These are phyloP conservation scores for Rhipidocladum racemiflorum DNA, from an alignment of 176 grass and related monocot genomes.

Conservation along the genomic window DNA sequence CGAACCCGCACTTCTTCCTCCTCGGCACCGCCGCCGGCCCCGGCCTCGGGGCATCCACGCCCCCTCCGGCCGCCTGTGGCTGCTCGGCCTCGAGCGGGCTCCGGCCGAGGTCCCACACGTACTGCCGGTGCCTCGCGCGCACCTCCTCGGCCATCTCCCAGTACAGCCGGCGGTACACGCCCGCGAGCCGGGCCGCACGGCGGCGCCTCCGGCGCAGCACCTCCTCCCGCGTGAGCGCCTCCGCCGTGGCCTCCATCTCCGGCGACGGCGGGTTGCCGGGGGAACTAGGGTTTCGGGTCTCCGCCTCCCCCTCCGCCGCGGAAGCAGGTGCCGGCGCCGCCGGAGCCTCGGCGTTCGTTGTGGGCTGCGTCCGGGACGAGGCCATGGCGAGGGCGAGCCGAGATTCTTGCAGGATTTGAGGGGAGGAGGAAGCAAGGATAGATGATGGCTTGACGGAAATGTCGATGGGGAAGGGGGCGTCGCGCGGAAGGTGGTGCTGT, in stretches of 20 bases:
- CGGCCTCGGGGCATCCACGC: slow-evolving; percentile 14
- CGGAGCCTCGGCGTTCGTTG: not conserved
- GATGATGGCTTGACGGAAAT: too few species aligned
- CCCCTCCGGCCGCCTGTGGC: not conserved
- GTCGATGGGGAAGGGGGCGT: too few species aligned
- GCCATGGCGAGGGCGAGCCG: slow-evolving; percentile 24
- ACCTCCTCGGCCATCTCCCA: slow-evolving; percentile 82
- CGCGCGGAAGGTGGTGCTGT: too few species aligned
- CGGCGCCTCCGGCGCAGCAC: slow-evolving; percentile 63
- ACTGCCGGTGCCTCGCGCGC: slow-evolving; percentile 62
- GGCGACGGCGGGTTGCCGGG: slow-evolving; percentile 26
- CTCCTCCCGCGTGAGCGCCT: slow-evolving; percentile 78
- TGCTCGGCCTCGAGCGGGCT: slow-evolving; percentile 56
- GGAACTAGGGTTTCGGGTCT: slow-evolving; percentile 5
- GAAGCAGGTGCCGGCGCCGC: not conserved
- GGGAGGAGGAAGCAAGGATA: too few species aligned
- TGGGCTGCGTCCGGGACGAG: not conserved
- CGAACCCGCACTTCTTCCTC: slow-evolving; percentile 77
- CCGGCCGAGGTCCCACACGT: slow-evolving; percentile 69
- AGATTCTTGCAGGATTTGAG: not conserved
- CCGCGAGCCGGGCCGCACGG: slow-evolving; percentile 38
- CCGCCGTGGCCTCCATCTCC: slow-evolving; percentile 41
- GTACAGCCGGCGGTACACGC: slow-evolving; percentile 56
- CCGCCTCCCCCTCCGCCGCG: not conserved
- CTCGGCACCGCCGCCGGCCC: slow-evolving; percentile 11